These are phyloP conservation scores for Sicyos baderoa DNA, from an alignment of 306 rosid species.

Conservation along the genomic window DNA sequence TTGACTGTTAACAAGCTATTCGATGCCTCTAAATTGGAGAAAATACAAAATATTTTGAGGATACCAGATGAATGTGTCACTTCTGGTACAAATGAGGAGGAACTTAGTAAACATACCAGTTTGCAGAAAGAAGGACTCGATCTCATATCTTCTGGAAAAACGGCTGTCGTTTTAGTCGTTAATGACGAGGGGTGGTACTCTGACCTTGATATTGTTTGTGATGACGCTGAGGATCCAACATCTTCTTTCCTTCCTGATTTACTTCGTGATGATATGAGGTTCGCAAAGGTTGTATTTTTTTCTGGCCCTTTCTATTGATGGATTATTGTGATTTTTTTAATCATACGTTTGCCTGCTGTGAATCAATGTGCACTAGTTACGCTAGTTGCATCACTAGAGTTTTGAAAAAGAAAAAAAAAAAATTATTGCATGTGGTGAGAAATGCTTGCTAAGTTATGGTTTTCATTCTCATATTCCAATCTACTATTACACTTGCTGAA, in stretches of 20 bases:
- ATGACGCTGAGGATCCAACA: constrained; percentile 30
- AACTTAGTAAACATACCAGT: constrained; percentile 29
- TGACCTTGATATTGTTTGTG: constrained; percentile 29
- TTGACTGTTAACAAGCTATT: constrained; percentile 55
- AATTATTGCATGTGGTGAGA: neutral
- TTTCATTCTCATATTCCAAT: neutral
- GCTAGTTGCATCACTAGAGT: neutral
- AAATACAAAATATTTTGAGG: constrained; percentile 31
- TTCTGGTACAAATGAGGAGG: constrained; percentile 36
- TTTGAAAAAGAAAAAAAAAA: neutral
- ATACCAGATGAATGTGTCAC: constrained; percentile 39
- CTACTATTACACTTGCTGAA: neutral
- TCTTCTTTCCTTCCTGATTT: constrained; percentile 37
- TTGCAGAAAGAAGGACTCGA: constrained; percentile 50
- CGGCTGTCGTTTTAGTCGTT: constrained; percentile 58
- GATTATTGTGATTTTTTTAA: neutral
- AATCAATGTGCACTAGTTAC: neutral
- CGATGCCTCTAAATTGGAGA: constrained; percentile 31
- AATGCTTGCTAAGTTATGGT: neutral
- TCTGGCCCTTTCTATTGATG: neutral
- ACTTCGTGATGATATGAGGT: constrained; percentile 38
- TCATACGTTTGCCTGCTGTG: neutral
- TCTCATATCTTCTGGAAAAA: constrained; percentile 61
- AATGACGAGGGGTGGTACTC: constrained; percentile 28
- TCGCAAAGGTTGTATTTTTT: constrained; percentile 37